These are phyloP conservation scores for Neoascochyta sp. DNA, from an alignment of 2,329 filamentous ascomycete genomes.

Conservation along the genomic window DNA sequence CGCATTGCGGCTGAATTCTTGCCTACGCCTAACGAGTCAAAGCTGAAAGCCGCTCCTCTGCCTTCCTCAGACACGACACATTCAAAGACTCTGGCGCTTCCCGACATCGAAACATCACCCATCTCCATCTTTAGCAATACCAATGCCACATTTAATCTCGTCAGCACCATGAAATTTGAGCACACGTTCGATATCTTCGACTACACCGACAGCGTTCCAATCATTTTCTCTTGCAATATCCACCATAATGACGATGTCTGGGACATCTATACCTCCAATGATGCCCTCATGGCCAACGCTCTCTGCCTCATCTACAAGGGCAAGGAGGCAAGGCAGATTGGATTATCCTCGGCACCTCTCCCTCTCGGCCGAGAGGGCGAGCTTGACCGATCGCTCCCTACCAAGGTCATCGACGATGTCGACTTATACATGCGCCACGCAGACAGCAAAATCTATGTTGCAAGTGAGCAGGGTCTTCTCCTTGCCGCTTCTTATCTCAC, in stretches of 20 bases:
- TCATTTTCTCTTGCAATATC: slow-evolving; percentile 10
- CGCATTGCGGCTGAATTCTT: not conserved
- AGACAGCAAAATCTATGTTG: slow-evolving; percentile 12
- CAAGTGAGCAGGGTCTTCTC: slow-evolving; percentile 14
- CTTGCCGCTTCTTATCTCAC: slow-evolving; percentile 12
- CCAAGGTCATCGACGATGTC: slow-evolving; percentile 9
- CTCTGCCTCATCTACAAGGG: slow-evolving; percentile 5
- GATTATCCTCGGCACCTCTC: slow-evolving; percentile 2
- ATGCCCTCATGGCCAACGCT: slow-evolving; percentile 5
- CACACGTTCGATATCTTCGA: slow-evolving; percentile 3
- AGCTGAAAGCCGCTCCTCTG: not conserved
- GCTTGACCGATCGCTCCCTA: slow-evolving; percentile 2
- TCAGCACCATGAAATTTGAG: slow-evolving; percentile 5
- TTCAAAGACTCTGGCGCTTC: too few species aligned
- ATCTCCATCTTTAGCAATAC: not conserved
- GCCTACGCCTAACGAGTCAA: not conserved
- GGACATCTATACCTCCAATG: slow-evolving; percentile 2
- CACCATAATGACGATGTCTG: slow-evolving; percentile 1
- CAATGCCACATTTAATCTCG: not conserved
- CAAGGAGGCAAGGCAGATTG: slow-evolving; percentile 1
- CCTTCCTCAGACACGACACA: not conserved
- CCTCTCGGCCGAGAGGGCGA: slow-evolving; percentile 8
- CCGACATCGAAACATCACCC: too few species aligned
- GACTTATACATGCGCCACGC: slow-evolving; percentile 15
- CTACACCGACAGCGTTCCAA: slow-evolving; percentile 13